Percentiles rank a stretch among this genome's conserved stretches.
Conservation (phyloP, 768 basidiomycete species). For the Cantharellus anzutake region DNA sequence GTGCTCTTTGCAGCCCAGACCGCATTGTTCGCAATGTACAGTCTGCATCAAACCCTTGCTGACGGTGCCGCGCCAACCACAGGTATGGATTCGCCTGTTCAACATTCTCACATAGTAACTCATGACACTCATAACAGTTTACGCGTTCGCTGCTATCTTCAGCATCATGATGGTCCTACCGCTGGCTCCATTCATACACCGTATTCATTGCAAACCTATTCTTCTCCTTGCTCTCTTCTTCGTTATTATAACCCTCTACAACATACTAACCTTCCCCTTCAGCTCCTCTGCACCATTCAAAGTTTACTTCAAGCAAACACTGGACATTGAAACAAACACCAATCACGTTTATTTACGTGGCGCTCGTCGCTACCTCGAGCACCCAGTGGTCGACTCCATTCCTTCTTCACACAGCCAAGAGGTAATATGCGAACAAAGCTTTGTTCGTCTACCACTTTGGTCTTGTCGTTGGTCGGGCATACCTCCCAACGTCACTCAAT, state of each 20-base stretch:
- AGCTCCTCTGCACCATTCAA: conserved; percentile 40
- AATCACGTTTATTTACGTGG: conserved; percentile 13
- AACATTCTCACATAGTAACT: conserved; percentile 16
- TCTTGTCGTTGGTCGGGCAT: conserved; percentile 30
- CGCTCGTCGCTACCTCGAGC: conserved; percentile 22
- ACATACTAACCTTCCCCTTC: conserved; percentile 41
- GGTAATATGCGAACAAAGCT: conserved; percentile 18
- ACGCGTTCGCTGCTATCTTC: conserved; percentile 26
- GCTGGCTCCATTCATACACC: conserved; percentile 42
- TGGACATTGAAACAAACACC: conserved; percentile 23
- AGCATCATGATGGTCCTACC: conserved; percentile 36
- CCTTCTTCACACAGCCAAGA: conserved; percentile 26
- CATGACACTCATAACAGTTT: conserved; percentile 16
- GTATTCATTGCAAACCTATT: conserved; percentile 24
- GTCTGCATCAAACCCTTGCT: conserved; percentile 35
- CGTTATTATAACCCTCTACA: conserved; percentile 22
- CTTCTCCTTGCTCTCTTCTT: conserved; percentile 23
- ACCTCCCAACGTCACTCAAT: conserved; percentile 18
- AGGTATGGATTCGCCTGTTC: conserved; percentile 18
- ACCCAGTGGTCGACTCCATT: conserved; percentile 27
- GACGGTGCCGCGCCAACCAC: conserved; percentile 36
- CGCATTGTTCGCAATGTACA: conserved; percentile 25
- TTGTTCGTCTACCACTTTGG: neutral
- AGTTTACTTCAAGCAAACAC: conserved; percentile 46
- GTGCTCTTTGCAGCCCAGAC: conserved; percentile 35